phyloP scores from a whole-genome alignment of 1,284 basidiomycete genomes.

The Puccinia coronata region DNA sequence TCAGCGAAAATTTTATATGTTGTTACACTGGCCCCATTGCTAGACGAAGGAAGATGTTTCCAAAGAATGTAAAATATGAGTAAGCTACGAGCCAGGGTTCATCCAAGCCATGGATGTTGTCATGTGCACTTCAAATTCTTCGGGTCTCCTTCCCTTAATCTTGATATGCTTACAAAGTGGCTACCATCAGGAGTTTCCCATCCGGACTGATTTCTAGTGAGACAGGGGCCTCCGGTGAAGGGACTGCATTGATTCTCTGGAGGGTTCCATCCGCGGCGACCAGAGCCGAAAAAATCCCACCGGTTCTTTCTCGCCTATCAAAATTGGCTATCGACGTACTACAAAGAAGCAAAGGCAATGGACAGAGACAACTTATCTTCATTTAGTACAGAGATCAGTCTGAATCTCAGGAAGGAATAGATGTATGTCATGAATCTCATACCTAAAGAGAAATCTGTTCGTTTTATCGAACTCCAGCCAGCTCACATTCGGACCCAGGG shows the following conservation, averaged over 20 bases:
- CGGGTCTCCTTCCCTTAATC: too few relatives aligned
- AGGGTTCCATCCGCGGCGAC: constrained; percentile 13
- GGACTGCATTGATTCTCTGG: neutral
- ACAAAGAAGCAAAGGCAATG: neutral
- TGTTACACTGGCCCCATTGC: constrained; percentile 18
- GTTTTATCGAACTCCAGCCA: constrained; percentile 34
- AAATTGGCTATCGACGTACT: constrained; percentile 30
- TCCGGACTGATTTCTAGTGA: constrained; percentile 11
- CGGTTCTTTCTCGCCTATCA: constrained; percentile 10
- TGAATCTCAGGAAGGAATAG: too few relatives aligned
- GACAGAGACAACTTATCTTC: too few relatives aligned
- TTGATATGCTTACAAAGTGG: constrained; percentile 13
- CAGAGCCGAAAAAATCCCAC: constrained; percentile 21
- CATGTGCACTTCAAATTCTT: too few relatives aligned
- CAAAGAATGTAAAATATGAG: too few relatives aligned
- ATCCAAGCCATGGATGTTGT: too few relatives aligned
- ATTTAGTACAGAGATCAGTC: too few relatives aligned
- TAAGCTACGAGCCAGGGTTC: too few relatives aligned
- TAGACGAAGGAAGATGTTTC: neutral
- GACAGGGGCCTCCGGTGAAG: constrained; percentile 20
- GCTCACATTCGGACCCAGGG: constrained; percentile 6
- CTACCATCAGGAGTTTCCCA: constrained; percentile 20
- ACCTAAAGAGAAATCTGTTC: constrained; percentile 32
- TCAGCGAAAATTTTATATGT: constrained; percentile 16
- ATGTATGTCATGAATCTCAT: neutral